Evolutionary conservation across 352 stramenopile genomes (phyloP), one percentile per base, ranked within the genome.

Genomic region (Aphanomyces euteiches): DNA sequence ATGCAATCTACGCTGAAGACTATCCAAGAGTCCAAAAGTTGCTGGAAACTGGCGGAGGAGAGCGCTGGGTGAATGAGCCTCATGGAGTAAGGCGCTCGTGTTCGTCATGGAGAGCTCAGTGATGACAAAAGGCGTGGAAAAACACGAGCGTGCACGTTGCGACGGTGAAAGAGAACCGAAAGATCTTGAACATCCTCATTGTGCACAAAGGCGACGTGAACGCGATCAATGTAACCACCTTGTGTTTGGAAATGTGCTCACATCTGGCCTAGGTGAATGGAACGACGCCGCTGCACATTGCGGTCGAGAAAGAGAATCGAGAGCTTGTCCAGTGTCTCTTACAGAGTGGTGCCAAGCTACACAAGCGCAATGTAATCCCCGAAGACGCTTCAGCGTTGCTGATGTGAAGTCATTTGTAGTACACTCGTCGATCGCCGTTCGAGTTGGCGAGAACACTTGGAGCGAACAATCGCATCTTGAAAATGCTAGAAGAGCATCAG

Each of bases 1-100:
- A 61, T 34, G 64, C 64, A 34, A 45, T 70, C 40, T 70, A 70
- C 34, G 64, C 45, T 7, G n/a, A 70, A 39, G 64, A 70, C 64
- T 70, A 70, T 41, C 36, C 64, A 28, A 34, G 5, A 4, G 39
- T 36, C 13, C 64, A 70, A 63, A 10, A 17, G 36, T 3, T 70
- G 12, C 39, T 70, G 15, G 7, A 34, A 4, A 17, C 53, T 8
- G 15, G 8, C 2, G 12, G 15, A 17, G 7, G 53, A n/a, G 47
- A 21, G 7, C 17, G 8, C 3, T 59, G 17, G 34, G 53, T 70
- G 3, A 70, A 70, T 39, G 5, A 13, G 6, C 47, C 48, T 28
- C 48, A 70, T 39, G 64, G 64, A 4, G 64, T 70, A 56, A 21
- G 57, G 7, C 15, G 12, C 13, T 3, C 28, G 19, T 7, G 3